Evolutionary conservation across 495 filamentous ascomycete species (phyloP), one percentile per base, ranked within the genome.

Genomic region (Baudoinia panamericana): DNA sequence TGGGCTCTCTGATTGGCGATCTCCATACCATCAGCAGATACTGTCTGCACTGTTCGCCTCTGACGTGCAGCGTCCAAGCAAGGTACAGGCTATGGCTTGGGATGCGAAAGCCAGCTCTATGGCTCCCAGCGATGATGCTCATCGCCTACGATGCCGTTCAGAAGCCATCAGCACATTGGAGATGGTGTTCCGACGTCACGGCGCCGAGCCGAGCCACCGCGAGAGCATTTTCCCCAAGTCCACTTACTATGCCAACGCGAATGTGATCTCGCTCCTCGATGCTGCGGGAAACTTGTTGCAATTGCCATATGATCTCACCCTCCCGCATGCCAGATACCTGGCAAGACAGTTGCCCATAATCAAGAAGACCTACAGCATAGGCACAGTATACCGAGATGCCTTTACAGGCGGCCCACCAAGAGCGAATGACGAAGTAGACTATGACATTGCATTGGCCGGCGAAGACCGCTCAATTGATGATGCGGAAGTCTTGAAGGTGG

Each of bases 401-500:
- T 70, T 69, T 24, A 76, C 77, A 39, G 84, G 83, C 4, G 74
- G 76, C 17, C 78, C 93, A 51, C 92, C 90, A 19, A 71, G 72
- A 48, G 80, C 78, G 39, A 79, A 82, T 57, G 77, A 79, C 30
- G 92, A 96, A 55, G 86, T 87, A 5, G 90, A 96, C 54, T 96
- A 93, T 58, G 92, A 97, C 63, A 85, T 97, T 48, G 69, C 90
- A 12, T 85, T 83, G 0, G 68, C 74, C 36, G 56, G 82, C 18
- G 31, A 37, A 26, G 84, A 96, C 54, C 65, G 92, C n/a, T 75
- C 86, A 0, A 56, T 94, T 36, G 87, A 90, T 53, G 90, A 97
- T 59, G 90, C 90, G 1, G 90, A 97, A 56, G 80, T 84, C 3
- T 76, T 97, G 41, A 96, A 95, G 56, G 85, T 95, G 5, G 55